Conservation (phyloP, 2,329 filamentous ascomycete genomes). For the Purpureocillium takamizusanense region DNA sequence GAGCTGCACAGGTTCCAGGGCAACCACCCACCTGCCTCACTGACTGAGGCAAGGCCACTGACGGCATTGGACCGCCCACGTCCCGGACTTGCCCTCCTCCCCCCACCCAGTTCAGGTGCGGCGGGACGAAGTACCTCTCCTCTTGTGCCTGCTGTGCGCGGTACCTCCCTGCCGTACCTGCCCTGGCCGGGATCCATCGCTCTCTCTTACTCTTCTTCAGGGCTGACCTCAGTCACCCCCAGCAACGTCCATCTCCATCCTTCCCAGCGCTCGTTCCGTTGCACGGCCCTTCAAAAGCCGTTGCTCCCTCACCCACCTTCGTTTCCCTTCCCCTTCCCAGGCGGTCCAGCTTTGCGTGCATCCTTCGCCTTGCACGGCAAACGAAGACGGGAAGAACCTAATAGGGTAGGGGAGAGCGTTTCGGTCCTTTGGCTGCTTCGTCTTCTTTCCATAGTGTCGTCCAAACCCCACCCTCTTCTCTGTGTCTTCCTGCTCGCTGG, state of each 20-base stretch:
- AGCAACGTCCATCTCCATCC: slow-evolving; percentile 22
- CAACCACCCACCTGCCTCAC: too few species aligned
- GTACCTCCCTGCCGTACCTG: background rate
- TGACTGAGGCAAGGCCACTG: too few species aligned
- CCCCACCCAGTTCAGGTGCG: too few species aligned
- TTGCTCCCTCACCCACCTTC: slow-evolving; percentile 23
- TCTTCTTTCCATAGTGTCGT: background rate
- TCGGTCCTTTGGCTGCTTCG: background rate
- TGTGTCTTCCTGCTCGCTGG: too few species aligned
- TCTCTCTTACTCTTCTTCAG: too few species aligned
- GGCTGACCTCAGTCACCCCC: slow-evolving; percentile 18
- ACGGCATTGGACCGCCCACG: too few species aligned
- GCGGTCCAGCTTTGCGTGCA: background rate
- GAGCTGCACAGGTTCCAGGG: too few species aligned
- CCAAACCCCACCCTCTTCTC: too few species aligned
- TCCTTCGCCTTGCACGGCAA: background rate
- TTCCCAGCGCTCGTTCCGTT: slow-evolving; percentile 12
- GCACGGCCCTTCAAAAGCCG: slow-evolving; percentile 30
- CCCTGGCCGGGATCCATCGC: too few species aligned
- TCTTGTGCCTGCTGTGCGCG: background rate
- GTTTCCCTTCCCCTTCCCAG: slow-evolving; percentile 10
- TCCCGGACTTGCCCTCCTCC: too few species aligned
- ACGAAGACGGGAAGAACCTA: background rate
- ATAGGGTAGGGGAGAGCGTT: too few species aligned
- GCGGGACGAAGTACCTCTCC: too few species aligned